Evolutionary conservation across 2,329 filamentous ascomycete species (phyloP), one percentile per base, ranked within the genome.

Genomic region (Hirsutella minnesotensis): DNA sequence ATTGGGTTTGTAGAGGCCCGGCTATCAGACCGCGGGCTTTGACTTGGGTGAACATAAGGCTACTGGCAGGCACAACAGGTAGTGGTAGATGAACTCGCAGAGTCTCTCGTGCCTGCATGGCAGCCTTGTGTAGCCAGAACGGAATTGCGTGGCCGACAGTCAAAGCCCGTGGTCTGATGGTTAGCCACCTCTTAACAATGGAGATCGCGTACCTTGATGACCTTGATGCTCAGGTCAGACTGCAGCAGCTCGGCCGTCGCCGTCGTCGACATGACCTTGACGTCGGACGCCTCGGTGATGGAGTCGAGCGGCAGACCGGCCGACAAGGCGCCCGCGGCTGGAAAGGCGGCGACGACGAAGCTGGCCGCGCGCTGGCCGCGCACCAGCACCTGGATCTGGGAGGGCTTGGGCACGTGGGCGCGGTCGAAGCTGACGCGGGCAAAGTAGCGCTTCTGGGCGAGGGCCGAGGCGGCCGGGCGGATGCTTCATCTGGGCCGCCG

Each of bases 401-500:
- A 43, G 7, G 41, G 41, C 24, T 37, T 30, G 12, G 36, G 24
- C 5, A 43, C 20, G 21, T 43, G 24, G 12, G 36, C 36, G 3
- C 36, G 21, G 10, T 43, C 41, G 3, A 43, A 16, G 16, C 15
- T 16, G 9, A 43, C 7, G 12, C 20, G 19, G 9, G 41, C 41
- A 43, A 43, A 43, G 41, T 38, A 43, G 2, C 41, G 24, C 19
- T 24, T 31, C 19, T 27, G 24, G 7, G 24, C 12, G 24, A 7
- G 7, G 24, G 24, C 24, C 7, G 24, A 7, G 24, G 24, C 24
- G 24, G 24, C 24, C 7, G 24, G 24, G 24, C 9, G 9, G 2
- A 27, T 52, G 49, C 16, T 46, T 46, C 48, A 62, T 58, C 49
- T 64, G 53, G 2, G 41, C 44, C 2, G 40, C 19, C 16, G 55